Evolutionary conservation across 768 basidiomycete genomes (phyloP).

Genomic region (Agaricus blazei): DNA sequence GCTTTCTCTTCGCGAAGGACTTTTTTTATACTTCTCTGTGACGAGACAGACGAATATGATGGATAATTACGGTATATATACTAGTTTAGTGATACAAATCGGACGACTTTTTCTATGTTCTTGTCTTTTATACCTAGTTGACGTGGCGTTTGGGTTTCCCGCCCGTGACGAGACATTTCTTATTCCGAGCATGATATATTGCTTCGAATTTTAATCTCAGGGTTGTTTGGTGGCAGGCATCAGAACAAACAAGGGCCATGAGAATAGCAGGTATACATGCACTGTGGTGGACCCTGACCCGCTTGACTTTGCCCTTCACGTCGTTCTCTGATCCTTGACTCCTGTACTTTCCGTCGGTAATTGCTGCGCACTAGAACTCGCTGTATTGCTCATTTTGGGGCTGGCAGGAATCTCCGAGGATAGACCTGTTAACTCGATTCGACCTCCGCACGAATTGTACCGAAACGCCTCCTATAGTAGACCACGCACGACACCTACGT

Average conservation of each 20-base stretch:
- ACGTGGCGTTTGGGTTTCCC: not conserved
- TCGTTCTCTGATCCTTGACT: not conserved
- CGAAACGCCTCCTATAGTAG: too few relatives aligned
- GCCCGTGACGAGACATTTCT: not conserved
- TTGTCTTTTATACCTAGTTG: not conserved
- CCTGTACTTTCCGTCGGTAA: not conserved
- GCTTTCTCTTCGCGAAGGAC: constrained; percentile 7
- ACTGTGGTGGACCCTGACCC: not conserved
- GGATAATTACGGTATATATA: constrained; percentile 8
- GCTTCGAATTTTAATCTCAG: not conserved
- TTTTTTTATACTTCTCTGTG: not conserved
- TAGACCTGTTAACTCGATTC: too few relatives aligned
- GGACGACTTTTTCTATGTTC: constrained; percentile 4
- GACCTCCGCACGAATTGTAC: too few relatives aligned
- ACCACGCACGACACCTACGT: too few relatives aligned
- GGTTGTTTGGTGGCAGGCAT: constrained; percentile 9
- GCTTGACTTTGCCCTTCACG: not conserved
- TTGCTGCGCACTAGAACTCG: not conserved
- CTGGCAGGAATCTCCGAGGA: not conserved
- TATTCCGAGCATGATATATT: too few relatives aligned
- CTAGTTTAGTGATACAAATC: constrained; percentile 5
- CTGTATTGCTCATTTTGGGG: not conserved
- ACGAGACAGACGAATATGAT: constrained; percentile 10
- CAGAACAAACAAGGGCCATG: constrained; percentile 7
- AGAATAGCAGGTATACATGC: not conserved